Evolutionary conservation across 331 rosid genomes (phyloP), one percentile per base, ranked within the genome.

Genomic region (Arachis monticola): DNA sequence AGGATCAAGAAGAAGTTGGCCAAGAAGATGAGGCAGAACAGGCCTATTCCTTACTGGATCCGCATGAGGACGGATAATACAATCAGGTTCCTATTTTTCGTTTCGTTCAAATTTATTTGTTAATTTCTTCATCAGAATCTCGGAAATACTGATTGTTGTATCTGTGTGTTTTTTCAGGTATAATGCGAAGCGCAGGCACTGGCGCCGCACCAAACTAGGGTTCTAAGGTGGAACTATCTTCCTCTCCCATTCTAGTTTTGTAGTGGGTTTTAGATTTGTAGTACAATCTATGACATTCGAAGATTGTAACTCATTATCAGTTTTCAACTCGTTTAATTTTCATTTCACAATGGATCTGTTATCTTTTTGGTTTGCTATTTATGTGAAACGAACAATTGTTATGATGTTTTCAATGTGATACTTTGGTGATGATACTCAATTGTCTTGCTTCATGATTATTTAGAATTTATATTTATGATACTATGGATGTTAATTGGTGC

Each of bases 201-300:
- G 96, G 97, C 97, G 96, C 73, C 93, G 97, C 77, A 92, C 96
- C 79, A 92, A 92, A 78, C 97, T 92, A 44, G 93, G 97, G n/a
- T 90, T 92, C 35, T 92, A 56, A 87, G 92, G 70, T 81, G 84
- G 74, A 77, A 41, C 64, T 31, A 12, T 79, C 87, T 2, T 87
- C 86, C 88, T 2, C 87, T 88, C 50, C 87, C 93, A 8, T 85
- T 88, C 10, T 91, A 51, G 57, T 59, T 32, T 56, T 38, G 59
- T 53, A 53, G 31, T 14, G 30, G 30, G 30, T 53, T 14, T 53
- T 53, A 52, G 58, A 11, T 52, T 52, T 72, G 38, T 59, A 27
- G 4, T 6, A 45, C 30, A 50, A 5, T 31, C 6, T 8, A 0
- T 7, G 47, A 13, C 61, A 47, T 63, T 14, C 7, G 6, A 58